Evolutionary conservation across 1,139 yeast genomes (phyloP).

Genomic region (Zygotorulaspora mrakii): DNA sequence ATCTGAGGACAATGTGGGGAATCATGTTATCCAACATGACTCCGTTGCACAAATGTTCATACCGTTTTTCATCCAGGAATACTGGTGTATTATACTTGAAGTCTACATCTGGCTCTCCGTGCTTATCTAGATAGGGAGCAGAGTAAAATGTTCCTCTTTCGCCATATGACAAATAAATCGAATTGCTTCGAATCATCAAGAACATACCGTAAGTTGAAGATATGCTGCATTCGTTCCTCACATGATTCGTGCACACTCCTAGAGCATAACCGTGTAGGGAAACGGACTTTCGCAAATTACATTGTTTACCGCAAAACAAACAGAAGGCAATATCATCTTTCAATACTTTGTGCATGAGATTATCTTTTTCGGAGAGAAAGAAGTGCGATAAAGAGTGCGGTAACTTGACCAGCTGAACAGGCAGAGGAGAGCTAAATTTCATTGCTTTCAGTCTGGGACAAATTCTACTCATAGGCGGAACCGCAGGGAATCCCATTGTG

Average conservation of each 20-base stretch:
- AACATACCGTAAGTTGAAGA: slow-evolving; percentile 71
- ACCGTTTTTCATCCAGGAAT: slow-evolving; percentile 58
- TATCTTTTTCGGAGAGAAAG: slow-evolving; percentile 40
- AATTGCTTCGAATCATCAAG: slow-evolving; percentile 69
- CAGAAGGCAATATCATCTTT: slow-evolving; percentile 80
- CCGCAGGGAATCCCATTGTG: slow-evolving; percentile 1
- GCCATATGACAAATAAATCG: slow-evolving; percentile 60
- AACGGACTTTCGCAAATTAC: slow-evolving; percentile 57
- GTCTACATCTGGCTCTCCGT: slow-evolving; percentile 82
- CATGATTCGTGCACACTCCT: slow-evolving; percentile 71
- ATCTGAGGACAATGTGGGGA: slow-evolving; percentile 73
- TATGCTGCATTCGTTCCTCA: slow-evolving; percentile 51
- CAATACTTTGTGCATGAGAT: slow-evolving; percentile 15
- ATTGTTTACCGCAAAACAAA: slow-evolving; percentile 69
- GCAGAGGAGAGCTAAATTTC: slow-evolving; percentile 50
- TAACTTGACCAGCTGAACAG: slow-evolving; percentile 51
- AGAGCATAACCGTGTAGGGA: slow-evolving; percentile 41
- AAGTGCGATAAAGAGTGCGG: slow-evolving; percentile 71
- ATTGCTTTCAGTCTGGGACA: slow-evolving; percentile 1
- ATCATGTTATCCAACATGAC: slow-evolving; percentile 80
- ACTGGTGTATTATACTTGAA: slow-evolving; percentile 70
- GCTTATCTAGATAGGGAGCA: slow-evolving; percentile 81
- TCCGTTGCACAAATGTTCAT: slow-evolving; percentile 60
- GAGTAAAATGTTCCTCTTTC: slow-evolving; percentile 71
- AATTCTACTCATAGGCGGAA: background rate